Conservation (phyloP, 352 stramenopile genomes). For the Phytopythium aichiense region DNA sequence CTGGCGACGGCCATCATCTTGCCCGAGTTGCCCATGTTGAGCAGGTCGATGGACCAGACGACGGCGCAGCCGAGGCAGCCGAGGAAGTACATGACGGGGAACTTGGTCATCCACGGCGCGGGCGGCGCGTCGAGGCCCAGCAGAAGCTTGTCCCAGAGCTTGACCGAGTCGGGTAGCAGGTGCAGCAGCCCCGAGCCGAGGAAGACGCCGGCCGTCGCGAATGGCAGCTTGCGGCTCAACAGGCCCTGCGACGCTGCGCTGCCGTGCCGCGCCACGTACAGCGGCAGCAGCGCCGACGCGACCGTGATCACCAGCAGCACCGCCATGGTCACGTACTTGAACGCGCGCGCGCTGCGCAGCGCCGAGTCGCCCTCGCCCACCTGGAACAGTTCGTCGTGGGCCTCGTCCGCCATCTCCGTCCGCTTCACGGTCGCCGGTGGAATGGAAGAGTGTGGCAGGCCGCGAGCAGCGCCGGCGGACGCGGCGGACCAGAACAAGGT, state of each 20-base stretch:
- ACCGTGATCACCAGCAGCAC: constrained; percentile 55
- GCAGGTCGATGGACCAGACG: constrained; percentile 54
- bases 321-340: constrained; percentile 50
- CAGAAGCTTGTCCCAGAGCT: constrained; percentile 48
- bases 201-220: constrained; percentile 59
- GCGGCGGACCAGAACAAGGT: neutral
- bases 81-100: constrained; percentile 57
- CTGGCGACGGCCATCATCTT: constrained; percentile 67
- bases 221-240: constrained; percentile 55
- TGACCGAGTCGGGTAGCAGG: constrained; percentile 49
- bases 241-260: constrained; percentile 30
- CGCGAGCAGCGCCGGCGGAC: no score
- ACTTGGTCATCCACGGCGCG: constrained; percentile 35
- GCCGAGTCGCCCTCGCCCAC: neutral
- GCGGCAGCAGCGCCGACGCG: constrained; percentile 41
- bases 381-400: neutral
- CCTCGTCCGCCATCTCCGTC: neutral
- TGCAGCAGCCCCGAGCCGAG: constrained; percentile 59
- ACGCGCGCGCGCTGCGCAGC: constrained; percentile 21
- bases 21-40: constrained; percentile 61
- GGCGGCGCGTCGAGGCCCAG: constrained; percentile 18
- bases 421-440: no score
- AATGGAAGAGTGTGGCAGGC: neutral
- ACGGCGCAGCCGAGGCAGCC: constrained; percentile 45
- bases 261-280: constrained; percentile 48